Evolutionary conservation across 805 yeast genomes (phyloP), one percentile per base, ranked within the genome.

Genomic region (Jamesozyma rosinii): DNA sequence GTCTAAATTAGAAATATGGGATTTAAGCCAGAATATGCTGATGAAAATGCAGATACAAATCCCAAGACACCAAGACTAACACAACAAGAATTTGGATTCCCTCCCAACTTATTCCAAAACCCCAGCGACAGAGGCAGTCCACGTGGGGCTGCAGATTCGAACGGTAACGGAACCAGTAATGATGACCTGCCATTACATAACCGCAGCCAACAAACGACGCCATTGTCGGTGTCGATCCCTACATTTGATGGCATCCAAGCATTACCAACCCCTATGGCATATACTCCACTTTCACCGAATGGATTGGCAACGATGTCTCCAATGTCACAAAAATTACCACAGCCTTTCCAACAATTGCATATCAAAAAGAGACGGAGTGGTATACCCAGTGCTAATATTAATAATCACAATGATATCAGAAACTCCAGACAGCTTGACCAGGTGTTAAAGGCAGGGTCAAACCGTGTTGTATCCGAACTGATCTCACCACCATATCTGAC

Each of bases 251-350:
- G 49, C 30, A 49, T 58, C 22, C 50, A 55, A 3, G 45, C 49
- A 17, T 41, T 61, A 29, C 66, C 66, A 1, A 61, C 66, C 1
- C 66, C 66, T 30, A 53, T 59, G 57, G 45, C 52, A 2, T 59
- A 57, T 37, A 51, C 58, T 4, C 60, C 61, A 4, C 15, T 37
- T 18, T 47, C 54, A 5, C 59, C 62, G 8, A 42, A 42, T 8
- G 35, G 38, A 6, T 29, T 42, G 8, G 30, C 51, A 14, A 26
- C 45, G 4, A 37, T 38, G 29, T 41, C 47, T 13, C 46, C 46
- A 18, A 22, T 21, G 3, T n/a, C 29, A 20, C 41, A 31, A 20
- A 27, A 29, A 14, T 26, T 32, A 17, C 35, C 37, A 38, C 45
- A 38, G n/a, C 39, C 31, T 3, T 30, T 27, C 17, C 38, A 38